Evolutionary conservation across 2,329 filamentous ascomycete genomes (phyloP).

Genomic region (Ophiosphaerella herpotricha): DNA sequence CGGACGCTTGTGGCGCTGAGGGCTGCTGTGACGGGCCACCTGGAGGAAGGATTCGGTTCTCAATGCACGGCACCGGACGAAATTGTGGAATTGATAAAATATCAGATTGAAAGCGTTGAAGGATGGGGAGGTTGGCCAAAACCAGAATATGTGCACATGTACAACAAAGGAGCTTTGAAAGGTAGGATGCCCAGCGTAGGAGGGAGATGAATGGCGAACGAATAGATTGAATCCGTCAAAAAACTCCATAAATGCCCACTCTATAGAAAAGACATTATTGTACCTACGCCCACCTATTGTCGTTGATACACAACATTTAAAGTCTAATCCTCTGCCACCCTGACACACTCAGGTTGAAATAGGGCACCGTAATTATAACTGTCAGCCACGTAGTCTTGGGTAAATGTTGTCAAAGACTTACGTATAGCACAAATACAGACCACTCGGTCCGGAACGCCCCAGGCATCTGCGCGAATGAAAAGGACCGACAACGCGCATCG

Average conservation of each 20-base stretch:
- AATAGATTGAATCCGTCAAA: no score
- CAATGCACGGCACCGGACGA: conserved; percentile 31
- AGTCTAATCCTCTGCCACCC: background rate
- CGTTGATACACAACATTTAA: background rate
- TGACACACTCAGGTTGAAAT: background rate
- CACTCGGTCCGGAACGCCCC: background rate
- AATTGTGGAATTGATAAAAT: conserved; percentile 35
- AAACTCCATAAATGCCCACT: no score
- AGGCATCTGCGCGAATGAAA: conserved; percentile 1
- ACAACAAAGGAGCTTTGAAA: conserved; percentile 22
- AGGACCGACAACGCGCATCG: background rate
- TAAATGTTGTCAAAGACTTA: background rate
- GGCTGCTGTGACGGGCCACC: conserved; percentile 46
- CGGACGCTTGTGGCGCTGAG: conserved; percentile 47
- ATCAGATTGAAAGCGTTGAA: conserved; percentile 42
- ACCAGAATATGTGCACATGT: conserved; percentile 48
- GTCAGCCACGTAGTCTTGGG: no score
- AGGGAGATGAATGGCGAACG: conserved; percentile 10
- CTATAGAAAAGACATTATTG: no score
- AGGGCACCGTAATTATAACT: background rate
- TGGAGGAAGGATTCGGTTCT: conserved; percentile 12
- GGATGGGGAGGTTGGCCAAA: conserved; percentile 52
- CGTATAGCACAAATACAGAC: background rate
- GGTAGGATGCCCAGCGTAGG: conserved; percentile 10
- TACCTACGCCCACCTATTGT: no score